phyloP scores from a whole-genome alignment of 371 early-diverging fungal genomes.

The Circinella umbellata region DNA sequence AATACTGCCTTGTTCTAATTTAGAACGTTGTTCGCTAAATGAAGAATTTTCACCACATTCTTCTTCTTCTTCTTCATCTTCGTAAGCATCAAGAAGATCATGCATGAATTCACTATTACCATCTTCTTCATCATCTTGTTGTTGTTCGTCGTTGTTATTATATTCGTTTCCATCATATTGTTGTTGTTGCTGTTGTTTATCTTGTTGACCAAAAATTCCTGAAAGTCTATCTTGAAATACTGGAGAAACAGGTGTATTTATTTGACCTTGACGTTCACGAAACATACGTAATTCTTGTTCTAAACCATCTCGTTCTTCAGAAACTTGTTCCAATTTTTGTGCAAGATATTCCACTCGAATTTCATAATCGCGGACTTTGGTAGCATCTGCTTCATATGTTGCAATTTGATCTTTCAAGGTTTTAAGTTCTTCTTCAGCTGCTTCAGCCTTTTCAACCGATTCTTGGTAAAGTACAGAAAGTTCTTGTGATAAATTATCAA shows the following conservation, averaged over 20 bases:
- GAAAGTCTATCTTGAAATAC: slow-evolving; percentile 24
- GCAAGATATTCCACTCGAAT: slow-evolving; percentile 49
- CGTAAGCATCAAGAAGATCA: slow-evolving; percentile 41
- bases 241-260: slow-evolving; percentile 30
- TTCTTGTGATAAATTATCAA: slow-evolving; percentile 29
- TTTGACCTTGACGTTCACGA: slow-evolving; percentile 16
- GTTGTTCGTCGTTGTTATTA: slow-evolving; percentile 19
- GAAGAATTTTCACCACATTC: slow-evolving; percentile 3
- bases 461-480: slow-evolving; percentile 30
- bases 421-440: slow-evolving; percentile 28
- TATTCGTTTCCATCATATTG: slow-evolving; percentile 7
- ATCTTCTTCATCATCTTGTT: slow-evolving; percentile 16
- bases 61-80: slow-evolving; percentile 24
- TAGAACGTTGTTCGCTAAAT: not conserved
- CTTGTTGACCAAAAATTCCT: slow-evolving; percentile 10
- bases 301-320: slow-evolving; percentile 43
- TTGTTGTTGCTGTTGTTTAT: slow-evolving; percentile 18
- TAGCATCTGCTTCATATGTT: slow-evolving; percentile 34
- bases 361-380: slow-evolving; percentile 50
- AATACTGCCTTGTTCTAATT: slow-evolving; percentile 7
- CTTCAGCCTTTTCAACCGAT: slow-evolving; percentile 26
- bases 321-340: slow-evolving; percentile 44
- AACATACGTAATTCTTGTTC: slow-evolving; percentile 34
- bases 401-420: slow-evolving; percentile 35
- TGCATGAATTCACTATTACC: slow-evolving; percentile 36